Conservation (phyloP, 768 basidiomycete species). For the Russula earlei region DNA sequence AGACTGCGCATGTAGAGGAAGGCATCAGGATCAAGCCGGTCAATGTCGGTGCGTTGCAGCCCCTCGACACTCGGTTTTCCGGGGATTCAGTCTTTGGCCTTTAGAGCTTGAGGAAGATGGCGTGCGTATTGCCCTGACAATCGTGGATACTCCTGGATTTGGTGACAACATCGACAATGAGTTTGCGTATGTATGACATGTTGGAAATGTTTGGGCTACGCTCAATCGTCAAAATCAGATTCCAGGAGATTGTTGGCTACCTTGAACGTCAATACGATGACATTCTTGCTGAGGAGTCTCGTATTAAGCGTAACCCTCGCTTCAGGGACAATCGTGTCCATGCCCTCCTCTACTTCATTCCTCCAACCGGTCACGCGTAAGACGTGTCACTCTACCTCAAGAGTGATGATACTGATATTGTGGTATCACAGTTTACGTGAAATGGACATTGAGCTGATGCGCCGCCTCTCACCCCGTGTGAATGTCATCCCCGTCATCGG, state of each 20-base stretch:
- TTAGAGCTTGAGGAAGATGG: constrained; percentile 97
- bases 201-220: not conserved
- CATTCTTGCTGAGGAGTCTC: constrained; percentile 94
- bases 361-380: constrained; percentile 95
- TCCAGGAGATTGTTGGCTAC: constrained; percentile 93
- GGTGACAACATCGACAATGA: constrained; percentile 99
- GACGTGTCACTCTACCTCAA: constrained; percentile 23
- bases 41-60: constrained; percentile 67
- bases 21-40: constrained; percentile 91
- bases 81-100: not conserved
- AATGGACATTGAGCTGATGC: constrained; percentile 99
- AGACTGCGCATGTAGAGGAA: constrained; percentile 88
- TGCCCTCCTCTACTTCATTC: constrained; percentile 95
- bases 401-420: not conserved
- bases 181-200: constrained; percentile 63
- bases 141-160: constrained; percentile 98
- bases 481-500: constrained; percentile 98
- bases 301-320: constrained; percentile 98
- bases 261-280: constrained; percentile 99
- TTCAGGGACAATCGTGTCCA: constrained; percentile 98
- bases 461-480: constrained; percentile 91
- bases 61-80: not conserved
- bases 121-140: constrained; percentile 93
- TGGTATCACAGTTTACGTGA: constrained; percentile 62
- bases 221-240: constrained; percentile 38